These are phyloP conservation scores for Raphanus hybrid DNA, from an alignment of 441 rosid genomes.

Conservation along the genomic window DNA sequence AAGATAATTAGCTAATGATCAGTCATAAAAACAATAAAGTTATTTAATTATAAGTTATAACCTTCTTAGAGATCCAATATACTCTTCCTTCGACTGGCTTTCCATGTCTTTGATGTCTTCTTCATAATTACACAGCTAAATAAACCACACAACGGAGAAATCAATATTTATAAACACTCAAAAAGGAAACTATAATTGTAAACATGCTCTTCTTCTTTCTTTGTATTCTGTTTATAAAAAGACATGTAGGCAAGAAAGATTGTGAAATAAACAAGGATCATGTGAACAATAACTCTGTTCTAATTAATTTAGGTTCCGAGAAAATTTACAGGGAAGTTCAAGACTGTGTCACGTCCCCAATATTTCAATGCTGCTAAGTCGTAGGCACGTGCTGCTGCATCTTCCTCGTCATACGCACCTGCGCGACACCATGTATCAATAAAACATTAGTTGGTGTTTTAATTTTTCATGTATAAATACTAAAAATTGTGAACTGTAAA, in stretches of 20 bases:
- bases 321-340: slow-evolving; percentile 68
- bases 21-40: not conserved
- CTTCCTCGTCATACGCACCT: slow-evolving; percentile 90
- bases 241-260: slow-evolving; percentile 4
- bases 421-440: slow-evolving; percentile 9
- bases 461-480: not conserved
- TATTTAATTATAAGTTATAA: slow-evolving; percentile 14
- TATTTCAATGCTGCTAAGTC: slow-evolving; percentile 92
- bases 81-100: slow-evolving; percentile 74
- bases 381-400: slow-evolving; percentile 86
- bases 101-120: slow-evolving; percentile 74
- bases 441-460: not conserved
- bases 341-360: slow-evolving; percentile 82
- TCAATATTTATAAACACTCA: not conserved
- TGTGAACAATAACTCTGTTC: not conserved
- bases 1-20: not conserved
- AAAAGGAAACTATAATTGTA: not conserved
- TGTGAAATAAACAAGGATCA: slow-evolving; percentile 20
- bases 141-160: not conserved
- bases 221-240: not conserved
- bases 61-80: slow-evolving; percentile 82
- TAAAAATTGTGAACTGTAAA: not conserved
- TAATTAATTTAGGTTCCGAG: slow-evolving; percentile 19
- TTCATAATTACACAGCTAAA: slow-evolving; percentile 58
- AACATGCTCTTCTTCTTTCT: not conserved